Percentiles rank a stretch among this genome's conserved stretches.
phyloP scores from a whole-genome alignment of 2,329 filamentous ascomycete species.

The Botryotinia globosa region DNA sequence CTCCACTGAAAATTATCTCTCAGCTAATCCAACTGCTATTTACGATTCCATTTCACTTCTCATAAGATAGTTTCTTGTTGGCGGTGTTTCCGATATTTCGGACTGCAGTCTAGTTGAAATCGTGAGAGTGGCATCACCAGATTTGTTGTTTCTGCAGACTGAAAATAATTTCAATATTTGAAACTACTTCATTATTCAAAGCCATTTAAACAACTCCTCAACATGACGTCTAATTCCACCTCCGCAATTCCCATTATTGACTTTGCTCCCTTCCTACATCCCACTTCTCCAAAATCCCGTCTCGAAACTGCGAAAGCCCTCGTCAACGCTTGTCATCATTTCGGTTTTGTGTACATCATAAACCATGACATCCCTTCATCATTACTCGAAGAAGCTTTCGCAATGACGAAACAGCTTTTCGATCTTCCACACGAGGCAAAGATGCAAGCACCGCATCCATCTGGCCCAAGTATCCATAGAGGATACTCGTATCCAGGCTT shows the following conservation, averaged over 20 bases:
- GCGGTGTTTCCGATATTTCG: not conserved
- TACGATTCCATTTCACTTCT: not conserved
- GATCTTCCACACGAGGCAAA: slow-evolving; percentile 46
- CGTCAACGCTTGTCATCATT: slow-evolving; percentile 43
- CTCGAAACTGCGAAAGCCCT: slow-evolving; percentile 41
- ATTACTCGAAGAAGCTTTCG: slow-evolving; percentile 45
- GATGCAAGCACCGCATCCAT: slow-evolving; percentile 49
- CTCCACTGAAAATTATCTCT: too few species aligned
- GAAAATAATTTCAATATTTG: not conserved
- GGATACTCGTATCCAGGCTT: slow-evolving; percentile 56
- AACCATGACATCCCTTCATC: slow-evolving; percentile 46
- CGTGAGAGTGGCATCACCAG: not conserved
- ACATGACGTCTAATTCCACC: not conserved
- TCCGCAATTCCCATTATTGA: slow-evolving; percentile 30
- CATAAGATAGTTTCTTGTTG: not conserved
- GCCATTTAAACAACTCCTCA: not conserved
- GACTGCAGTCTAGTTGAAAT: not conserved
- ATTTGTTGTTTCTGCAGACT: not conserved
- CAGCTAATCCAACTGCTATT: too few species aligned
- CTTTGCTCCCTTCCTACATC: slow-evolving; percentile 27
- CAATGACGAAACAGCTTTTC: slow-evolving; percentile 45
- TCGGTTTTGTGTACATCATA: slow-evolving; percentile 49
- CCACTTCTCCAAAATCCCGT: slow-evolving; percentile 31
- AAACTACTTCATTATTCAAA: not conserved
- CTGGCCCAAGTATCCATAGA: slow-evolving; percentile 49